Percentiles rank a stretch among this genome's conserved stretches.
phyloP scores from a whole-genome alignment of 306 rosid genomes.

The Ormosia semicastrata region DNA sequence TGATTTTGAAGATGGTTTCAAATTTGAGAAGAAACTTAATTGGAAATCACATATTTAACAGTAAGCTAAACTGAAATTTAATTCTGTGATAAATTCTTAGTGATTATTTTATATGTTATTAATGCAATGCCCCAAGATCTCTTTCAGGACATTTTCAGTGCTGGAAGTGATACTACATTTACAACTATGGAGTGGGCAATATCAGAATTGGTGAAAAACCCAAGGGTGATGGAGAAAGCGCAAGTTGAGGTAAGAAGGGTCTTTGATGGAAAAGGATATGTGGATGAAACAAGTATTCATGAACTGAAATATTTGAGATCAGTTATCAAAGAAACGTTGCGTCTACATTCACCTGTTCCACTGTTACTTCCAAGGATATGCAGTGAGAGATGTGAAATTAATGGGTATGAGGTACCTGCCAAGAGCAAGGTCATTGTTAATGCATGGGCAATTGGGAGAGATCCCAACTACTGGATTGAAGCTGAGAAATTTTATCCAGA shows the following conservation, averaged over 20 bases:
- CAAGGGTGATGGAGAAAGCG: constrained; percentile 36
- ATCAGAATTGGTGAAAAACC: constrained; percentile 44
- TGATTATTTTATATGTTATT: neutral
- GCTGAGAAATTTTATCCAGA: constrained; percentile 35
- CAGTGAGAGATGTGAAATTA: constrained; percentile 32
- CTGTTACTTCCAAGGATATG: constrained; percentile 45
- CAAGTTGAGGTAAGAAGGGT: constrained; percentile 42
- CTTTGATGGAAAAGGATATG: constrained; percentile 14
- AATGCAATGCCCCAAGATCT: neutral
- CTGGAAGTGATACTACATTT: constrained; percentile 41
- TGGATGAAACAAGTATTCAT: constrained; percentile 22
- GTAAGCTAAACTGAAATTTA: neutral
- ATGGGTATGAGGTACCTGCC: constrained; percentile 28
- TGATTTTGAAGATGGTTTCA: no score
- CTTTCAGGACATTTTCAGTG: constrained; percentile 43
- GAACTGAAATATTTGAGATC: constrained; percentile 29
- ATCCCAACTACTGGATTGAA: constrained; percentile 25
- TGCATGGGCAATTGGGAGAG: constrained; percentile 40
- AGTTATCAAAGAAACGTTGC: constrained; percentile 34
- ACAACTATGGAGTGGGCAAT: constrained; percentile 42
- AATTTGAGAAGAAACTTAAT: no score
- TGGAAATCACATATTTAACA: no score
- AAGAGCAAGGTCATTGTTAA: constrained; percentile 34
- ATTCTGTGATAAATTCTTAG: neutral
- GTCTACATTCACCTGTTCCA: constrained; percentile 31